Evolutionary conservation across 1,139 yeast genomes (phyloP), one percentile per base, ranked within the genome.

Genomic region (Diutina catenulata): DNA sequence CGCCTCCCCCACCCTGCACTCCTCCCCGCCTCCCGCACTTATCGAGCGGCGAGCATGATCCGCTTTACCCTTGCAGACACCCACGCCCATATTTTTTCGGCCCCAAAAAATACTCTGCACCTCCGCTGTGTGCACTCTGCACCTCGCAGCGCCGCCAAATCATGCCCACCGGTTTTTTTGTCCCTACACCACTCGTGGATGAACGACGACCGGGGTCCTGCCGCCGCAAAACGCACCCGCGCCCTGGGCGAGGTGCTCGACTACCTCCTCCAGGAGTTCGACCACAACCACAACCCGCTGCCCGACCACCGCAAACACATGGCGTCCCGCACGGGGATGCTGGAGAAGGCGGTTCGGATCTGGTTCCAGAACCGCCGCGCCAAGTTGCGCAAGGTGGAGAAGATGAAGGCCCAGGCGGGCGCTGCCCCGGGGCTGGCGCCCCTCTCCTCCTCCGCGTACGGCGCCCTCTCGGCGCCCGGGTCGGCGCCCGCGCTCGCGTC

Each of bases 301-400:
- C 74, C 83, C 1, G 74, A 75, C 32, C 71, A 74, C 38, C 61
- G 97, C 33, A 80, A 76, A 50, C 75, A 69, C 33, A 80, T 88
- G 37, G 79, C 94, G 37, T 74, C 70, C 6, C 69, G 68, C 43
- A 84, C 94, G 2, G 83, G 82, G 36, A 82, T 88, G 91, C 76
- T 91, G 7, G 95, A 87, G 50, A 73, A 94, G 46, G 87, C 94
- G 4, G 95, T 88, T 3, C 70, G 95, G 41, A 87, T 88, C 37
- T 88, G 97, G 97, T 88, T 88, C 53, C 97, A 88, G 55, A 88
- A 88, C 53, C 66, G 93, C 48, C 62, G 96, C 43, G 95, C 95
- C 15, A 86, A 86, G 52, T 68, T 76, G 38, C 69, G 88, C 51
- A 77, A 74, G 50, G 52, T 68, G 45, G 79, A 73, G 47, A 61